phyloP scores from a whole-genome alignment of 2,329 filamentous ascomycete genomes.

The Mycosphaerella sp. region DNA sequence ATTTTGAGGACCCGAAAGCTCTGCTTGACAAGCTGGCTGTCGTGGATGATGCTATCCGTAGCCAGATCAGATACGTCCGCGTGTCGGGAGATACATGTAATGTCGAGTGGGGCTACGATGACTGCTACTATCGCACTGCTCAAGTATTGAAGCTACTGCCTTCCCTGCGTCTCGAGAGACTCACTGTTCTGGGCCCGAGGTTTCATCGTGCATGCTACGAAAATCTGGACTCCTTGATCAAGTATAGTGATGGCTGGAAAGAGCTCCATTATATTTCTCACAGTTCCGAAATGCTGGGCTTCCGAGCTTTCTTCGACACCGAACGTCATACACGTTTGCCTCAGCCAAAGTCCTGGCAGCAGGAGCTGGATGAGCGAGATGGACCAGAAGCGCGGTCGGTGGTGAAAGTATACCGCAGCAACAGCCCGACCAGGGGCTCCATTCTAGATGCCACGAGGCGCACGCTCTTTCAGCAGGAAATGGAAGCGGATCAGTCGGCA shows the following conservation, averaged over 20 bases:
- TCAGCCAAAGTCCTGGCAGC: constrained; percentile 8
- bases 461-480: constrained; percentile 1
- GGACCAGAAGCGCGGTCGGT: constrained; percentile 1
- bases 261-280: constrained; percentile 5
- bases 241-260: constrained; percentile 8
- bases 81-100: constrained; percentile 6
- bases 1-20: constrained; percentile 8
- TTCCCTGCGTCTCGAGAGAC: constrained; percentile 4
- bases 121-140: constrained; percentile 9
- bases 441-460: constrained; percentile 5
- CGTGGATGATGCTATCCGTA: background rate
- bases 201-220: constrained; percentile 1
- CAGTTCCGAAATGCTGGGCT: constrained; percentile 10
- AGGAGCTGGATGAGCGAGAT: constrained; percentile 7
- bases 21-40: constrained; percentile 10
- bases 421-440: constrained; percentile 2
- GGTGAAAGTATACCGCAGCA: constrained; percentile 11
- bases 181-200: constrained; percentile 8
- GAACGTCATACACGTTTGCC: background rate
- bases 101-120: constrained; percentile 8
- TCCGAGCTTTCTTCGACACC: background rate
- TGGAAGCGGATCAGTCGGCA: constrained; percentile 1
- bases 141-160: constrained; percentile 13
- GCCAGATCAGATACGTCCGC: constrained; percentile 10
- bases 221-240: constrained; percentile 6